phyloP scores from a whole-genome alignment of 1,284 basidiomycete species.

The Pulveroboletus sp. region DNA sequence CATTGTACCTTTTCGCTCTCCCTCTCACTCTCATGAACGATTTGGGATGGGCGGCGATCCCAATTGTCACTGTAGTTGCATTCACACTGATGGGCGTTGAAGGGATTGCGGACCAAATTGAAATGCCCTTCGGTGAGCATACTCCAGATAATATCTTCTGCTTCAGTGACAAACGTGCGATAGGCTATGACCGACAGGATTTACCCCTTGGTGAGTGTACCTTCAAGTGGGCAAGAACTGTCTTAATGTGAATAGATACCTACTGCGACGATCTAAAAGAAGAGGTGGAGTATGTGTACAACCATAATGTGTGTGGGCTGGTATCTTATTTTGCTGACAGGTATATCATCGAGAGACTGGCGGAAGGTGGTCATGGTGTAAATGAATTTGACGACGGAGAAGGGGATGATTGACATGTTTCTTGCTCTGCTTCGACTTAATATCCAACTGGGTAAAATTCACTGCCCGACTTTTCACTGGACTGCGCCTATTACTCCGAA shows the following conservation, averaged over 20 bases:
- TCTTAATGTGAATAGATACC: slow-evolving; percentile 51
- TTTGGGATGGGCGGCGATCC: slow-evolving; percentile 78
- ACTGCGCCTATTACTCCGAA: not conserved
- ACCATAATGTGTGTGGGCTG: not conserved
- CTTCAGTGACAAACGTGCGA: slow-evolving; percentile 3
- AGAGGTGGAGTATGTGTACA: slow-evolving; percentile 63
- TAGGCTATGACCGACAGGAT: slow-evolving; percentile 63
- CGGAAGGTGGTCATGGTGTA: slow-evolving; percentile 71
- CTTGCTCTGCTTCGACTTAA: not conserved
- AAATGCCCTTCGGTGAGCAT: slow-evolving; percentile 79
- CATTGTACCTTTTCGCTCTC: slow-evolving; percentile 82
- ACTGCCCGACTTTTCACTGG: not conserved
- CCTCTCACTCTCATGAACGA: slow-evolving; percentile 82
- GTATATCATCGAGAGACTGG: slow-evolving; percentile 75
- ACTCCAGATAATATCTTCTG: not conserved
- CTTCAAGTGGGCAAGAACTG: slow-evolving; percentile 3
- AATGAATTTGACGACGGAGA: slow-evolving; percentile 72
- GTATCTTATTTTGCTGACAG: slow-evolving; percentile 40
- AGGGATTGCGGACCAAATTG: slow-evolving; percentile 89
- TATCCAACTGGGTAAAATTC: not conserved
- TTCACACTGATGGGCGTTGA: slow-evolving; percentile 94
- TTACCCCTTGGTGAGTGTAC: slow-evolving; percentile 62
- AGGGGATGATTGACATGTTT: slow-evolving; percentile 61
- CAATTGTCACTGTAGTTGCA: slow-evolving; percentile 80
- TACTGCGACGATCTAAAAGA: slow-evolving; percentile 85